Base-by-base conservation (phyloP, 2,329 filamentous ascomycete species). In the Alternaria rosae region DNA sequence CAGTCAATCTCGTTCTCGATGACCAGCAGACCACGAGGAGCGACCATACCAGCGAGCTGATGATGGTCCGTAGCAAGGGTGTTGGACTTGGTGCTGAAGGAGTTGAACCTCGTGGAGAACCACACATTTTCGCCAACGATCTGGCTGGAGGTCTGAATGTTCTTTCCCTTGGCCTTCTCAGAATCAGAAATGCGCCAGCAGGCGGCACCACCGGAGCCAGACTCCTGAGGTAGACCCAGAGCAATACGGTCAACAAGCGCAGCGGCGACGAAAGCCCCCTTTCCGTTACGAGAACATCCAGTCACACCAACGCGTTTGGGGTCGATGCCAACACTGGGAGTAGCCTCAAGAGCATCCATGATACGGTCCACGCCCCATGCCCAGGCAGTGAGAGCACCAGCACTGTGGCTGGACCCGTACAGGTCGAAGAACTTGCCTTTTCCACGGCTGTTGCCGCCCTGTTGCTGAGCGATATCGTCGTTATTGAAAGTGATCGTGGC, bases 201-300 rank as follows among this genome's bases (percentile, higher is more conserved):
- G 15, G 86, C 86, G 20, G 87, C 82, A 42, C 86, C 87, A 56
- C 87, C 87, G 1, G 86, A 85, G 20, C 87, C 87, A 7, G 86
- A 88, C 77, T 89, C 87, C 74, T 89, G 87, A 0, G 87, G 86
- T 35, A 90, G 82, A 13, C 86, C 88, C 32, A 90, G 82, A 17
- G 85, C 86, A 61, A 89, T 87, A 43, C 87, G 86, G 56, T 81
- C 73, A 61, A 87, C 86, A 21, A 89, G 80, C 3, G 87, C 87
- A 15, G 86, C 87, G 5, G 84, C 85, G n/a, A 89, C 80, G 64
- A 89, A 84, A 28, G 87, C 87, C 12, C 87, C 87, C 79, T 89
- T 89, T 58, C 87, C 87, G 76, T 89, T 88, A 42, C 87, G 85
- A 55, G 86, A 89, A 81, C 87, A 90, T 6, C 88, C 88, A 13